Conservation (phyloP, 1,139 yeast genomes). For the Saccharomyces hybrid region DNA sequence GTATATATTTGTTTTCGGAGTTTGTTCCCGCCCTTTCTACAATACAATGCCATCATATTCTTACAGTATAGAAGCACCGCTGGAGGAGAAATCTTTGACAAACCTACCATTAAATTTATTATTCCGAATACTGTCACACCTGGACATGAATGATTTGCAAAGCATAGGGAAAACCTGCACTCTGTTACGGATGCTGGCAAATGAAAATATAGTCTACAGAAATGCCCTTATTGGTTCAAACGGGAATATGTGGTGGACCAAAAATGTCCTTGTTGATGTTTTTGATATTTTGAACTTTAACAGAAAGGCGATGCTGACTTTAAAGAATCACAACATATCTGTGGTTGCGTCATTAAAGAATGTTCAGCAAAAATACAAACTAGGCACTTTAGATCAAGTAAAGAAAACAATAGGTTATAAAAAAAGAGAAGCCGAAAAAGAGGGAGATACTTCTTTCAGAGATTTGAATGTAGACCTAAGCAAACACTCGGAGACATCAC, state of each 20-base stretch:
- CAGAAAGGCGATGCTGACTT: slow-evolving; percentile 9
- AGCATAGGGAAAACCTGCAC: slow-evolving; percentile 22
- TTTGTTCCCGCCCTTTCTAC: background rate
- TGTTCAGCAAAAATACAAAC: slow-evolving; percentile 14
- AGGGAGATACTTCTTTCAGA: background rate
- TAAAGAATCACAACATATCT: slow-evolving; percentile 13
- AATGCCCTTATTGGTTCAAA: slow-evolving; percentile 12
- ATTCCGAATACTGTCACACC: slow-evolving; percentile 19
- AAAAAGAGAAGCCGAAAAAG: background rate
- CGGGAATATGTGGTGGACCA: slow-evolving; percentile 16
- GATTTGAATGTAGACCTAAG: background rate
- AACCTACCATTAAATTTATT: slow-evolving; percentile 23
- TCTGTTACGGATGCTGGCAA: slow-evolving; percentile 21
- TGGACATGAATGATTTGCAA: slow-evolving; percentile 20
- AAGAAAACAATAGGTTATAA: slow-evolving; percentile 2
- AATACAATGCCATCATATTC: background rate
- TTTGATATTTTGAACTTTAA: slow-evolving; percentile 17
- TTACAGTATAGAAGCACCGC: background rate
- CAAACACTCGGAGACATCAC: background rate
- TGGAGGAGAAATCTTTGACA: slow-evolving; percentile 9
- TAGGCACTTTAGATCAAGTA: slow-evolving; percentile 6
- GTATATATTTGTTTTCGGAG: background rate
- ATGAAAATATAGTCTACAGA: slow-evolving; percentile 19
- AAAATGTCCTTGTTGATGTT: slow-evolving; percentile 17
- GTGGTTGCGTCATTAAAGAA: slow-evolving; percentile 14